These are phyloP conservation scores for Mycena amicta DNA, from an alignment of 768 basidiomycete genomes.

Conservation along the genomic window DNA sequence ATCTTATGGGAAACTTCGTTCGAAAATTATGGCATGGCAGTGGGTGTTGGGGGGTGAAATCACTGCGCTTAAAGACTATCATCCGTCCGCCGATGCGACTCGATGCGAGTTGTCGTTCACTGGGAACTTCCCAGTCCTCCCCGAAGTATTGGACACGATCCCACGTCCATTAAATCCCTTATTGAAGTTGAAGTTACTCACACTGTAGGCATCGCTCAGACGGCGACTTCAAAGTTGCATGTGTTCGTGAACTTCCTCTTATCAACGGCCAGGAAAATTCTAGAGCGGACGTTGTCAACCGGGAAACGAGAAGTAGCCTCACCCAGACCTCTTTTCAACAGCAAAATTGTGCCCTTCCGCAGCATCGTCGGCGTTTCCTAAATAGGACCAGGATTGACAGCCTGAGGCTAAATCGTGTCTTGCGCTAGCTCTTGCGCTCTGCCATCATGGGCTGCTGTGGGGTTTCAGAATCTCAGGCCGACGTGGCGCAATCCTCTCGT, in stretches of 20 bases:
- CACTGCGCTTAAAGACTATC: too few relatives aligned
- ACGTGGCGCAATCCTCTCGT: conserved; percentile 32
- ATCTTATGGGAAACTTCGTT: too few relatives aligned
- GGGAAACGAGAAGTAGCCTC: too few relatives aligned
- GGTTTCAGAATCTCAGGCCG: conserved; percentile 26
- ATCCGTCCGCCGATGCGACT: too few relatives aligned
- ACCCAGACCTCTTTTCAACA: too few relatives aligned
- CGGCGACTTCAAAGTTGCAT: not conserved
- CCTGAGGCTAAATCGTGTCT: conserved; percentile 1
- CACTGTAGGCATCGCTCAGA: not conserved
- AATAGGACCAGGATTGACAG: not conserved
- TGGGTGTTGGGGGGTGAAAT: too few relatives aligned
- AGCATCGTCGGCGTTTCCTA: not conserved
- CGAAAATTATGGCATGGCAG: too few relatives aligned
- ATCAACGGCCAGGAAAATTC: not conserved
- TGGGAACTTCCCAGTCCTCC: too few relatives aligned
- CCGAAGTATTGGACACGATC: too few relatives aligned
- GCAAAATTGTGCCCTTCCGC: too few relatives aligned
- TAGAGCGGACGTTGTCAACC: not conserved
- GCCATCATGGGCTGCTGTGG: conserved; percentile 69
- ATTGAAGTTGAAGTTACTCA: not conserved
- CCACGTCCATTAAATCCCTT: too few relatives aligned
- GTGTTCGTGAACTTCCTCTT: not conserved
- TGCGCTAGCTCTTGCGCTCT: conserved; percentile 7
- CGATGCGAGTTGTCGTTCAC: too few relatives aligned